Evolutionary conservation across 2,329 filamentous ascomycete species (phyloP), one percentile per base, ranked within the genome.

Genomic region (Talaromyces pinophilus): DNA sequence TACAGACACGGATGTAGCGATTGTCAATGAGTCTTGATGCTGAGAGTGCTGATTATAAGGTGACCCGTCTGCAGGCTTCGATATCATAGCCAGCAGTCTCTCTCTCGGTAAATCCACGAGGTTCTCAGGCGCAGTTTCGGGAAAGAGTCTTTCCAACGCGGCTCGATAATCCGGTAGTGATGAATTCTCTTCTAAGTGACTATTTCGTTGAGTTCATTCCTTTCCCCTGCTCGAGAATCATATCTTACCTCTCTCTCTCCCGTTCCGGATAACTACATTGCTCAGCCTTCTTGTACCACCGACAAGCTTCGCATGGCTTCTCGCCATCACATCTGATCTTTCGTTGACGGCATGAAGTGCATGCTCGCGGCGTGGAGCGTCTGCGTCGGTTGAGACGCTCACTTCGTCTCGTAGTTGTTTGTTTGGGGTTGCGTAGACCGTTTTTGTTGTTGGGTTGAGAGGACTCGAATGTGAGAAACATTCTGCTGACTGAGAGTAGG

Each of bases 241-340:
- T 30, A 35, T 59, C 65, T 57, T 54, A 66, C 30, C 59, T 48
- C 17, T 57, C 19, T 11, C 61, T n/a, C 19, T 63, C 65, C 69
- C 92, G 91, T 79, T 93, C 92, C 70, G 92, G 90, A 77, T 94
- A 94, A 72, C 89, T 88, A 75, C 92, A 94, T 64, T 87, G 84
- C 76, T 93, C 91, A 3, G 90, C 89, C 69, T 91, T 90, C 65
- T 92, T 88, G 75, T 92, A 93, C 77, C 91, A 93, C 66, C 91
- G 85, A 75, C 92, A 95, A 75, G 93, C 91, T 44, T 91, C 90
- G 74, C 92, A 95, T 11, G 92, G 92, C 73, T 92, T 89, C 70
- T 89, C 86, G 64, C 92, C 92, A 80, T 93, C 91, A 74, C 92
- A 95, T 69, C 92, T 89, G 64, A 94, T 94, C 78, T 94, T 95